A percentile compares a stretch with the other conserved stretches of the same genome.
These are phyloP conservation scores for Diphasiastrum complanatum DNA, from an alignment of 83 land plant genomes.

Conservation along the genomic window DNA sequence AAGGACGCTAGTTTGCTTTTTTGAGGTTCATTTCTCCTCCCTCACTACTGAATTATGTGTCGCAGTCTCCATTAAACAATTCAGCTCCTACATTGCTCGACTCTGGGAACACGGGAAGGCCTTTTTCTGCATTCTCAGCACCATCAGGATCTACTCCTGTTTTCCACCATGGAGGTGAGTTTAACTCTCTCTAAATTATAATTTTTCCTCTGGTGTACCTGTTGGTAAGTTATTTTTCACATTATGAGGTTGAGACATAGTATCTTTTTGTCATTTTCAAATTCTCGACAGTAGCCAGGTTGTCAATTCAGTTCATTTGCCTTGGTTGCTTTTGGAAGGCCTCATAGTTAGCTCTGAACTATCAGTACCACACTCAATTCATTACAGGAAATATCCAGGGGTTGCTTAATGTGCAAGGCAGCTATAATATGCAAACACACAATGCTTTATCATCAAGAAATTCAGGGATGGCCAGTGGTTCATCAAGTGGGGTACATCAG, in stretches of 20 bases:
- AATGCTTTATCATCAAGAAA: constrained; percentile 71
- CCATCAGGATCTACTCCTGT: too few species aligned
- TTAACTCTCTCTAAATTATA: background rate
- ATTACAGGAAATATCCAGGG: too few species aligned
- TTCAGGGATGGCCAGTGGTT: constrained; percentile 53
- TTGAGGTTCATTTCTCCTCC: background rate
- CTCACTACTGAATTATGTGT: background rate
- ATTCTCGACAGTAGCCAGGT: too few species aligned
- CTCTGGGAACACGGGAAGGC: constrained; percentile 27
- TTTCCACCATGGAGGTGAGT: constrained; percentile 3
- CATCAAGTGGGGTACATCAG: constrained; percentile 75
- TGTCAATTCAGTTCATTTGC: too few species aligned
- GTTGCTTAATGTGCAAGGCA: too few species aligned
- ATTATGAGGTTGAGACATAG: too few species aligned
- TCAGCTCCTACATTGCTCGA: constrained; percentile 28
- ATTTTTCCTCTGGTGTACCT: background rate
- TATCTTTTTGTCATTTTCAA: too few species aligned
- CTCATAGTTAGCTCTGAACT: too few species aligned
- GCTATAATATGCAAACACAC: too few species aligned
- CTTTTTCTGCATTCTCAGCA: constrained; percentile 30
- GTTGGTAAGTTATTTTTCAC: too few species aligned
- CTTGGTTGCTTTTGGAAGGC: too few species aligned
- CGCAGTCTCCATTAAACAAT: constrained; percentile 31
- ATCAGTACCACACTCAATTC: too few species aligned
- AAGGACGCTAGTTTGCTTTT: background rate